Base-by-base conservation (phyloP, 805 yeast species). In the Yarrowia alimentaria region DNA sequence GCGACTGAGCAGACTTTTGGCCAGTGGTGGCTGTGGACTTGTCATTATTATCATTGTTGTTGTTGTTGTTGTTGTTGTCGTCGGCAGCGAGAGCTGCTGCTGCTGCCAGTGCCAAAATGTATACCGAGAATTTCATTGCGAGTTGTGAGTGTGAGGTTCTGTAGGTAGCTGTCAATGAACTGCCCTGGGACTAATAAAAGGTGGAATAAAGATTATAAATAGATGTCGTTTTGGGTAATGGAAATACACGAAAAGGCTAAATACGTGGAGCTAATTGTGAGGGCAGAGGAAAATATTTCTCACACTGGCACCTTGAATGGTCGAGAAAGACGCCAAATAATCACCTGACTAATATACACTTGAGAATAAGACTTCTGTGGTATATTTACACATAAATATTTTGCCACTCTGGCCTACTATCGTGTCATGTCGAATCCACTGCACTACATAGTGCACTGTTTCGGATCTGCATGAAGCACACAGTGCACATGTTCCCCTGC, bases 141-240 rank as follows among this genome's bases (percentile, higher is more conserved):
- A n/a, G n/a, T n/a, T n/a, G n/a, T n/a, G n/a, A n/a, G 24, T 35
- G 42, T 16, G 14, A 12, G 13, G 42, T 16, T 35, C 6, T 22
- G 20, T 22, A 22, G 21, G 7, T 14, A 37, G 29, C 22, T 40
- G 25, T 19, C 45, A 19, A 19, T n/a, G n/a, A n/a, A n/a, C n/a
- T n/a, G n/a, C n/a, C n/a, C n/a, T n/a, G n/a, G n/a, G n/a, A n/a
- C n/a, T n/a, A n/a, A n/a, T n/a, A n/a, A n/a, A n/a, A n/a, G n/a
- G n/a, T n/a, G n/a, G n/a, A n/a, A n/a, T n/a, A n/a, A n/a, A n/a
- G n/a, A n/a, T n/a, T 40, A 40, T 40, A 40, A 40, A 40, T 40
- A 40, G 47, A 40, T 12, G 19, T 20, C 47, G 47, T 28, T 28
- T 40, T 40, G 47, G 47, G 47, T 40, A 40, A 28, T 40, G 47